Base-by-base conservation (phyloP, 2,329 filamentous ascomycete genomes). In the Penicillium concentricum region DNA sequence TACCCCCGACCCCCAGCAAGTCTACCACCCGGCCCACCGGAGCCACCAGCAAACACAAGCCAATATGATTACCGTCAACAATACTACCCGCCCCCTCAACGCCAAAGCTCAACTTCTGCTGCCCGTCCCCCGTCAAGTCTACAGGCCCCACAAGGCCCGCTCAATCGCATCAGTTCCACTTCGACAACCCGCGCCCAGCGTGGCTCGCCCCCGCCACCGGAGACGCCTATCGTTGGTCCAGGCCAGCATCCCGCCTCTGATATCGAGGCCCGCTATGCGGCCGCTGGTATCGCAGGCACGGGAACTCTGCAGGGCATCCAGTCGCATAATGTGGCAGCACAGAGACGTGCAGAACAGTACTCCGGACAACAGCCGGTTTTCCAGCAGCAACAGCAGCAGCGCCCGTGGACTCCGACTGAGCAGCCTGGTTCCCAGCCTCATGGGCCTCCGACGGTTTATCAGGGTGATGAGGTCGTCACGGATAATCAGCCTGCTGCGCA, bases 331-430 rank as follows among this genome's bases (percentile, higher is more conserved):
- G 87, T 90, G 16, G 92, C 92, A 3, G 91, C 92, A 2, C 83
- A 90, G 28, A 91, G 94, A 72, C 84, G 92, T 64, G 78, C 89
- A 60, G 89, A 91, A 37, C 90, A 94, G 58, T 97, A 96, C 72
- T 84, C 82, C 22, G 78, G 81, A 35, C 78, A 81, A 52, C 75
- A 75, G 51, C 69, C 70, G 41, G 69, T 63, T 39, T 67, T 68
- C 42, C 63, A 69, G 57, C 74, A 75, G 26, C 65, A 69, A 42
- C 79, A 76, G 26, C 65, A 69, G 43, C 71, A 64, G 55, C 84
- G 93, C 46, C 92, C 92, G 30, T 97, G 93, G 94, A 97, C 93
- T 10, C 94, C 94, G 0, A 97, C 94, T 3, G 94, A 99, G 72
- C 83, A 87, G 56, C 92, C 92, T 1, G 92, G 91, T 32, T 88